Base-by-base conservation (phyloP, 768 basidiomycete genomes). In the Paxillus rubicundulus region DNA sequence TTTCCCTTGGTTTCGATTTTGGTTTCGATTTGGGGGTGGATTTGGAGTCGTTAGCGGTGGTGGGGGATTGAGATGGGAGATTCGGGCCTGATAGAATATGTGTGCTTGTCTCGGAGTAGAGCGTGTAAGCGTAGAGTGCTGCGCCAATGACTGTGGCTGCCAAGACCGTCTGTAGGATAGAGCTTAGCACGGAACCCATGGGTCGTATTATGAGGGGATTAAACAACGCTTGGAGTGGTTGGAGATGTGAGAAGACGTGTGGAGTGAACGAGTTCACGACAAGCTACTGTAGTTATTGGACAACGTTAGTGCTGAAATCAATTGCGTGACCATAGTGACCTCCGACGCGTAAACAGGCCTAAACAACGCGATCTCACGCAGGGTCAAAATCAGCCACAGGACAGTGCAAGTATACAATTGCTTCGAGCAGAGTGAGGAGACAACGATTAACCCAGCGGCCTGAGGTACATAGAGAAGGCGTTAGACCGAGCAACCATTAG, bases 121-220 rank as follows among this genome's bases (percentile, higher is more conserved):
- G 56, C 41, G 59, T 36, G 57, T 77, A 77, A 24, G 75, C 74
- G 18, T 75, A 58, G 4, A 71, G 74, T 41, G 78, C 63, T 16
- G 74, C 72, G 47, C 75, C 74, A 40, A 70, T 71, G 38, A 78
- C 65, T 41, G 76, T 69, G 28, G 68, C 65, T 24, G 66, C 63
- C 39, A 76, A 27, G 27, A 72, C 66, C 38, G 66, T 54, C 57
- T 80, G 74, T 18, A 74, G 75, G 64, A 80, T 46, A 36, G 68
- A 64, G 54, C 80, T 81, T 52, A 77, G 74, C 47, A 75, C 59
- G 18, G 75, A 71, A 41, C 80, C 79, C 80, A 80, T 80, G 13
- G 13, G 43, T 52, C 34, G 40, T 44, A 5, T 24, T 44, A 5
- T 24, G 24, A 24, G 24, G 24, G 24, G 3, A 24, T 5, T 24